Conservation (phyloP, 2,329 filamentous ascomycete species). For the Plenodomus tracheiphilus region DNA sequence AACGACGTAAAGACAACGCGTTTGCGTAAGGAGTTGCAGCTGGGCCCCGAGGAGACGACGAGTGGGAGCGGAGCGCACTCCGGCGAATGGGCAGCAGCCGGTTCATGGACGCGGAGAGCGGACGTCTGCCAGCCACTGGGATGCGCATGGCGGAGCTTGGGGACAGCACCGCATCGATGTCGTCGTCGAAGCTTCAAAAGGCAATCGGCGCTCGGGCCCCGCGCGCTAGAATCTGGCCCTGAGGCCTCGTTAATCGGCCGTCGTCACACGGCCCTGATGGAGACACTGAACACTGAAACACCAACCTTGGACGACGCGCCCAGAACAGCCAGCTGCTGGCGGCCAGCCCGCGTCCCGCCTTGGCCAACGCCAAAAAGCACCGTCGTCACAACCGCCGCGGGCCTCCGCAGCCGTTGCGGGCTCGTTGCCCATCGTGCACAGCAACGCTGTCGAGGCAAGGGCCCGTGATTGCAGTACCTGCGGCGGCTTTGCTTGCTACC, state of each 20-base stretch:
- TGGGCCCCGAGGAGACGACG: slow-evolving; percentile 18
- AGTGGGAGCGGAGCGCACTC: slow-evolving; percentile 25
- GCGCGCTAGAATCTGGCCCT: slow-evolving; percentile 5
- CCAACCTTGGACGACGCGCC: too few species aligned
- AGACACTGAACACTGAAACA: slow-evolving; percentile 22
- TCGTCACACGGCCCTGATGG: slow-evolving; percentile 17
- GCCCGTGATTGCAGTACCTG: slow-evolving; percentile 10
- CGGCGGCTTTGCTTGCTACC: slow-evolving; percentile 22
- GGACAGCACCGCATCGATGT: slow-evolving; percentile 16
- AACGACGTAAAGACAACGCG: slow-evolving; percentile 20
- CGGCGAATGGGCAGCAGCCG: slow-evolving; percentile 25
- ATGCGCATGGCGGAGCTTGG: slow-evolving; percentile 18
- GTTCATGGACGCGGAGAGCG: slow-evolving; percentile 34
- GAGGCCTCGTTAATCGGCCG: slow-evolving; percentile 7
- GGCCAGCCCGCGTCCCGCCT: not conserved
- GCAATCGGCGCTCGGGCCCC: slow-evolving; percentile 12
- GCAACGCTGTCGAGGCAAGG: slow-evolving; percentile 15
- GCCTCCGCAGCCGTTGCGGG: slow-evolving; percentile 24
- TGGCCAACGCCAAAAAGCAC: slow-evolving; percentile 19
- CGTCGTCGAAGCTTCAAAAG: slow-evolving; percentile 20
- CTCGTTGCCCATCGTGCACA: slow-evolving; percentile 16
- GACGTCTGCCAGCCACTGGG: slow-evolving; percentile 19
- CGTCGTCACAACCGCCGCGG: slow-evolving; percentile 18
- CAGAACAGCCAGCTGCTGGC: slow-evolving; percentile 13
- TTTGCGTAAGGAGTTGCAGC: slow-evolving; percentile 17